phyloP scores from a whole-genome alignment of 306 rosid genomes.

The Sechiopsis laciniata region DNA sequence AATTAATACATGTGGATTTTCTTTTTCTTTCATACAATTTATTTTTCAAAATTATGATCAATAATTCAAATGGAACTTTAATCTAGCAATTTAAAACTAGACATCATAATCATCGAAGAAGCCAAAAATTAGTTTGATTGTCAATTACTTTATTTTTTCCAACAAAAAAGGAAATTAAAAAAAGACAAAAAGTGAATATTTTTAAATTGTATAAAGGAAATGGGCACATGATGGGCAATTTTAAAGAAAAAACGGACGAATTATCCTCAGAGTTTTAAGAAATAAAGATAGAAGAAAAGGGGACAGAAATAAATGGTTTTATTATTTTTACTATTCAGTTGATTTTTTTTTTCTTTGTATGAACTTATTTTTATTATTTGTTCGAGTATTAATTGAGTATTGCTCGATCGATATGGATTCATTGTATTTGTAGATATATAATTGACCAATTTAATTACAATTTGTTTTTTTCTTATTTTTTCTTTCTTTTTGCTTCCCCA shows the following conservation, averaged over 20 bases:
- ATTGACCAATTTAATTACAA: neutral
- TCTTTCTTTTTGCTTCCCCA: neutral
- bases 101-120: too few species aligned
- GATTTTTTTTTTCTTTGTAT: too few species aligned
- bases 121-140: neutral
- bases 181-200: neutral
- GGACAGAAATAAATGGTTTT: neutral
- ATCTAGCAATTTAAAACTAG: too few species aligned
- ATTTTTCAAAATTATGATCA: too few species aligned
- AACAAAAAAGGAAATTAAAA: neutral
- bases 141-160: neutral
- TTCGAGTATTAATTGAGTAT: neutral
- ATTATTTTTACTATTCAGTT: neutral
- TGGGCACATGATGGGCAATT: constrained; percentile 16
- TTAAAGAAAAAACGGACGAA: neutral
- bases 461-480: neutral
- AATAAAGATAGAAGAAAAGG: neutral
- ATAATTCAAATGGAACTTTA: too few species aligned
- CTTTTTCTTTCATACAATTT: too few species aligned
- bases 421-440: neutral
- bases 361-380: neutral
- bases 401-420: neutral
- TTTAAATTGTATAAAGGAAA: neutral
- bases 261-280: constrained; percentile 14
- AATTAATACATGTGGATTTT: too few species aligned